phyloP scores from a whole-genome alignment of 2,329 filamentous ascomycete species.

The Clarireedia hainanense region DNA sequence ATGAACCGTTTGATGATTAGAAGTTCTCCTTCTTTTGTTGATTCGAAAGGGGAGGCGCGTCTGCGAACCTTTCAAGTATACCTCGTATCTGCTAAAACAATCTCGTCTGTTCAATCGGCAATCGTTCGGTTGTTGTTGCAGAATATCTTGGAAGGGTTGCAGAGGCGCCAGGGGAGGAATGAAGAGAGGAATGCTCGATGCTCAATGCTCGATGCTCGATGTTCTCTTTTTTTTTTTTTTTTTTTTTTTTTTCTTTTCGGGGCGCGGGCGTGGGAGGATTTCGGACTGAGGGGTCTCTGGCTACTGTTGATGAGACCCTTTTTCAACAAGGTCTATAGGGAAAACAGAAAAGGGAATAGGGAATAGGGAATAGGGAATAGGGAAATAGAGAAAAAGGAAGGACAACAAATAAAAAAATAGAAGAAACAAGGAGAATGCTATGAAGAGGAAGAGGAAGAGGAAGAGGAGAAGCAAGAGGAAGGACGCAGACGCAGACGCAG shows the following conservation, averaged over 20 bases:
- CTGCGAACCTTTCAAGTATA: conserved; percentile 10
- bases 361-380: neutral
- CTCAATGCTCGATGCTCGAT: too few relatives aligned
- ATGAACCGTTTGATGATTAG: neutral
- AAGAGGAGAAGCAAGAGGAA: too few relatives aligned
- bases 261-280: neutral
- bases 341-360: neutral
- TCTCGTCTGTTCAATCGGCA: neutral
- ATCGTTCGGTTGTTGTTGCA: conserved; percentile 3
- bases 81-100: conserved; percentile 2
- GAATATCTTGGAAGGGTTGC: neutral
- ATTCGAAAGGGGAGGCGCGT: neutral
- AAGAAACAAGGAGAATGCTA: conserved; percentile 7
- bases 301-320: too few relatives aligned
- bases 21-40: neutral
- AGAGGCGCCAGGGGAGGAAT: conserved; percentile 5
- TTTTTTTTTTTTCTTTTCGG: neutral
- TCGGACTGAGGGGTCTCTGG: neutral
- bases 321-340: neutral
- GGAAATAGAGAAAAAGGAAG: neutral
- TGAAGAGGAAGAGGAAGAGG: neutral
- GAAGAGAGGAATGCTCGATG: conserved; percentile 5
- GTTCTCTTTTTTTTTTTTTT: neutral
- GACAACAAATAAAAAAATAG: neutral
- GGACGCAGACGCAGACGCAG: too few relatives aligned